Conservation (phyloP, 306 rosid genomes). For the Luffa aegyptiaca region DNA sequence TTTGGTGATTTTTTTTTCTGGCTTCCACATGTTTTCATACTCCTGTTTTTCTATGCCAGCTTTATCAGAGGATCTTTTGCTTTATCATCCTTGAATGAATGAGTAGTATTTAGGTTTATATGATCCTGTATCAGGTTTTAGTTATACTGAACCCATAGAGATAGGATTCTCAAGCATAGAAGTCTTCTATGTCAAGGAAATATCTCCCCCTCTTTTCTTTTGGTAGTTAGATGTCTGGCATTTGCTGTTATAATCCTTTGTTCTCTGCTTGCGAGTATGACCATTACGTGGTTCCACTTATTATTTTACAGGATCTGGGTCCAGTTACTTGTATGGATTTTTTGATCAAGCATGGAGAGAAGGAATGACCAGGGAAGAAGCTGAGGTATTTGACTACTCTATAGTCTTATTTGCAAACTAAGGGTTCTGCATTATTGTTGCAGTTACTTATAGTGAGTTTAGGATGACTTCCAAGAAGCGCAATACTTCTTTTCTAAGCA, state of each 20-base stretch:
- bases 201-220: neutral
- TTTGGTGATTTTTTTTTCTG: neutral
- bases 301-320: slow-evolving; percentile 74
- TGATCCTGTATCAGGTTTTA: neutral
- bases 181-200: neutral
- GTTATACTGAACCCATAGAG: neutral
- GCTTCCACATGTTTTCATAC: neutral
- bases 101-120: neutral
- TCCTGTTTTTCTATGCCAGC: neutral
- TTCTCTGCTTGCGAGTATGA: neutral
- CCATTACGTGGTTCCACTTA: neutral
- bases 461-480: neutral
- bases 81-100: neutral
- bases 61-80: neutral
- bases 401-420: slow-evolving; percentile 8
- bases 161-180: neutral
- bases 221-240: neutral
- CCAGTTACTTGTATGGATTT: slow-evolving; percentile 93
- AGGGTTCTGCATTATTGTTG: neutral
- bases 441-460: neutral
- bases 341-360: slow-evolving; percentile 97
- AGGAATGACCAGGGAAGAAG: slow-evolving; percentile 96
- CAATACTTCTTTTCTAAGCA: neutral
- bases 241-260: neutral
- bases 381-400: slow-evolving; percentile 54